These are phyloP conservation scores for Lasiodiplodia citricola DNA, from an alignment of 2,329 filamentous ascomycete genomes.

Conservation along the genomic window DNA sequence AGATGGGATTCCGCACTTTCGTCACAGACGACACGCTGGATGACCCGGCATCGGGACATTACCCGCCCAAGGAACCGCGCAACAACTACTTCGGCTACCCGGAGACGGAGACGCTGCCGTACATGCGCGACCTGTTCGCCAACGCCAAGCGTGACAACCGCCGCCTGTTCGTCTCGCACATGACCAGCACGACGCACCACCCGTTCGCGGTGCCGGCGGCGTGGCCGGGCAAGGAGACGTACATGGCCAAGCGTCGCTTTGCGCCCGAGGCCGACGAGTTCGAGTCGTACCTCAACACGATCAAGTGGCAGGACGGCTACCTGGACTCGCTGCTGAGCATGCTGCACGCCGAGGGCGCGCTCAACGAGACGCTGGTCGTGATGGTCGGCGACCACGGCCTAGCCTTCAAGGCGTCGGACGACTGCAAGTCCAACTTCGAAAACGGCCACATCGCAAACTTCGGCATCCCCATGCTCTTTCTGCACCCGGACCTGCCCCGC, in stretches of 20 bases:
- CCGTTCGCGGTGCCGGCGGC: slow-evolving; percentile 47
- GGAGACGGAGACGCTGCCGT: slow-evolving; percentile 49
- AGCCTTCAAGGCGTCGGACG: slow-evolving; percentile 49
- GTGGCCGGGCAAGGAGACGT: slow-evolving; percentile 25
- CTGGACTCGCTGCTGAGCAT: slow-evolving; percentile 46
- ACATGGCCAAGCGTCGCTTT: slow-evolving; percentile 2
- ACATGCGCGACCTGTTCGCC: slow-evolving; percentile 44
- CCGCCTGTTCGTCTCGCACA: slow-evolving; percentile 44
- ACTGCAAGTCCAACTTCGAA: slow-evolving; percentile 46
- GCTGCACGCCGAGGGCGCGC: slow-evolving; percentile 51
- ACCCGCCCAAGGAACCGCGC: slow-evolving; percentile 35
- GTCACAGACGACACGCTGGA: slow-evolving; percentile 29
- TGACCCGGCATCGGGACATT: slow-evolving; percentile 40
- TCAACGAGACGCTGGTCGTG: slow-evolving; percentile 53
- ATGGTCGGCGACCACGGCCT: slow-evolving; percentile 50
- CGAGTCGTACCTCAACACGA: slow-evolving; percentile 52
- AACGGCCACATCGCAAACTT: slow-evolving; percentile 53
- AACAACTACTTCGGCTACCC: slow-evolving; percentile 54
- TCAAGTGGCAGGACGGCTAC: slow-evolving; percentile 49
- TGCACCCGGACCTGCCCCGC: slow-evolving; percentile 51
- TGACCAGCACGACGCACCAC: slow-evolving; percentile 50
- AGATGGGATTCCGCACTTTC: slow-evolving; percentile 42
- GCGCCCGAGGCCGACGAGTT: slow-evolving; percentile 21
- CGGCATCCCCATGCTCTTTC: slow-evolving; percentile 51
- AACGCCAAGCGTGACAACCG: slow-evolving; percentile 37